Evolutionary conservation across 805 yeast genomes (phyloP).

Genomic region (Myxozyma nipponensis): DNA sequence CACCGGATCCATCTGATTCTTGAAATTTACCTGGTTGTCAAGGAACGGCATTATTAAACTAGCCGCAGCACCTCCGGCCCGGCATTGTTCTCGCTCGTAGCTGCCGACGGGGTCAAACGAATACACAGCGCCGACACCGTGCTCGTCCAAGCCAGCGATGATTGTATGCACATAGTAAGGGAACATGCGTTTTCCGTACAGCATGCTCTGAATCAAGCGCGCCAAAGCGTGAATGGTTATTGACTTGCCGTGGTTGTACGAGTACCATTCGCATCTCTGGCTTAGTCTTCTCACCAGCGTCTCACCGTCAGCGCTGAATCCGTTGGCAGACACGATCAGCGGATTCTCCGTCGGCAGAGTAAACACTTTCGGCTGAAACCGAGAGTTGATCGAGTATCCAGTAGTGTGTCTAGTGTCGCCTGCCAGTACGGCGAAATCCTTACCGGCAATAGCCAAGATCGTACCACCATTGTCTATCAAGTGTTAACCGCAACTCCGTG

Average conservation of each 20-base stretch:
- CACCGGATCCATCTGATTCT: slow-evolving; percentile 84
- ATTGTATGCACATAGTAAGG: slow-evolving; percentile 96
- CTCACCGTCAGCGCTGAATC: slow-evolving; percentile 92
- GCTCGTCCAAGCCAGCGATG: slow-evolving; percentile 86
- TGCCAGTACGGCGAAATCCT: slow-evolving; percentile 93
- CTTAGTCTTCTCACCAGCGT: slow-evolving; percentile 75
- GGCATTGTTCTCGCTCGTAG: slow-evolving; percentile 93
- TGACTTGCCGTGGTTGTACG: slow-evolving; percentile 71
- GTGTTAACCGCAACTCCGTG: too few species aligned
- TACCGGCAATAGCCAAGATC: slow-evolving; percentile 94
- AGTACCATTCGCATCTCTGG: slow-evolving; percentile 73
- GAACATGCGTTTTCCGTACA: slow-evolving; percentile 91
- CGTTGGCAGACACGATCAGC: slow-evolving; percentile 84
- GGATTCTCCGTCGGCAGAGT: slow-evolving; percentile 71
- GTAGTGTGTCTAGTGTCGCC: slow-evolving; percentile 97
- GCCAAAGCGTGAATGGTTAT: slow-evolving; percentile 74
- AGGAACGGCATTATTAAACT: slow-evolving; percentile 94
- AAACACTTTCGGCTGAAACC: slow-evolving; percentile 87
- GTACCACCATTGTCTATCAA: slow-evolving; percentile 86
- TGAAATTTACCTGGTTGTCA: slow-evolving; percentile 94
- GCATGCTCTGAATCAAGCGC: slow-evolving; percentile 79
- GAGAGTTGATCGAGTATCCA: slow-evolving; percentile 89
- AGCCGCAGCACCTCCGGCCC: slow-evolving; percentile 98
- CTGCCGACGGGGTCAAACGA: slow-evolving; percentile 98
- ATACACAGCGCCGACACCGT: slow-evolving; percentile 91